Evolutionary conservation across 352 stramenopile genomes (phyloP).

Genomic region (Globisporangium orthogonon): DNA sequence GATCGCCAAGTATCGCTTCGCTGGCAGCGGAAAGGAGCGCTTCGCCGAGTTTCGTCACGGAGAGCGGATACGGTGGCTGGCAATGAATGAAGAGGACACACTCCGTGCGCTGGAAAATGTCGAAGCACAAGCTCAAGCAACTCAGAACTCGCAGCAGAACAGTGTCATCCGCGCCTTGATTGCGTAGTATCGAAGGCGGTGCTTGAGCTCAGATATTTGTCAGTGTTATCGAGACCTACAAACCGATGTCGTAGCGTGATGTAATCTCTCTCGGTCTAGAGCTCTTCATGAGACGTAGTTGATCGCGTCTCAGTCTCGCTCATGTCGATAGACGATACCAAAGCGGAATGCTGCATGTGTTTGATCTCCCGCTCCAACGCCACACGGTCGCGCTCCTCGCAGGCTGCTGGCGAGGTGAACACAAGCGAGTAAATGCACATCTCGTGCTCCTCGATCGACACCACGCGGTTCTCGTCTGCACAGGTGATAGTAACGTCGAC

Average conservation of each 20-base stretch:
- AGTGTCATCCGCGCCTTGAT: conserved; percentile 9
- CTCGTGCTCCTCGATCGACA: conserved; percentile 86
- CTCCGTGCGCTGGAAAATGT: conserved; percentile 8
- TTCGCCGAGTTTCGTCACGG: conserved; percentile 32
- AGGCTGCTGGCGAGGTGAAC: conserved; percentile 72
- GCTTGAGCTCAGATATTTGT: background rate
- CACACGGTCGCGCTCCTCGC: conserved; percentile 18
- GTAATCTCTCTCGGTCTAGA: conserved; percentile 1
- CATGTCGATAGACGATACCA: background rate
- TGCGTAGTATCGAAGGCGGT: background rate
- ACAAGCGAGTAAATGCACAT: conserved; percentile 88
- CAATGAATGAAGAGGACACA: conserved; percentile 29
- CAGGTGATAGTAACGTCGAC: conserved; percentile 77
- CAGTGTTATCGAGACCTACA: background rate
- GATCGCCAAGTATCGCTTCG: conserved; percentile 34
- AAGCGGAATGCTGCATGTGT: conserved; percentile 2
- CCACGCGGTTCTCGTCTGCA: conserved; percentile 58
- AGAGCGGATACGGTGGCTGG: conserved; percentile 43
- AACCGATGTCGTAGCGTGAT: too few species aligned
- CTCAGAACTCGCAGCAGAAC: conserved; percentile 4
- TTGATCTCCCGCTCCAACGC: conserved; percentile 8
- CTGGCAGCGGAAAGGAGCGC: conserved; percentile 18
- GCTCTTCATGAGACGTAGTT: conserved; percentile 7
- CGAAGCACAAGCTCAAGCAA: conserved; percentile 9
- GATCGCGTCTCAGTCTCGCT: background rate